These are phyloP conservation scores for Posidonia australis DNA, from an alignment of 106 monocot species.

Conservation along the genomic window DNA sequence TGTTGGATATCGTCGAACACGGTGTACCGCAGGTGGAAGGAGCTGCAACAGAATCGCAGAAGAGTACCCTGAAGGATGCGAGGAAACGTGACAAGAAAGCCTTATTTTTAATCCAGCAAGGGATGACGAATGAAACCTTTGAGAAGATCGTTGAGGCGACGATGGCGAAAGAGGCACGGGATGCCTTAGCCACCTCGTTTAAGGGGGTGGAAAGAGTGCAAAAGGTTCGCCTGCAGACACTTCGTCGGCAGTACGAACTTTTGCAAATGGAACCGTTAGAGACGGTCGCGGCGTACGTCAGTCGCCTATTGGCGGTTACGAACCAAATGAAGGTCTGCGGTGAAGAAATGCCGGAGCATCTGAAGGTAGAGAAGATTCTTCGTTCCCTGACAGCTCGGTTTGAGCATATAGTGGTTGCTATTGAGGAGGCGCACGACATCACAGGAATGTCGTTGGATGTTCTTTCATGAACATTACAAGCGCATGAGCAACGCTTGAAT, in stretches of 20 bases:
- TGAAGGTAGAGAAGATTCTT: conserved; percentile 6
- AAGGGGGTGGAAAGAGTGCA: background rate
- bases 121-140: background rate
- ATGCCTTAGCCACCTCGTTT: background rate
- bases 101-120: conserved; percentile 4
- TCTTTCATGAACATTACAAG: conserved; percentile 3
- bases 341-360: conserved; percentile 1
- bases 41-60: background rate
- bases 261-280: background rate
- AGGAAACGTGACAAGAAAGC: background rate
- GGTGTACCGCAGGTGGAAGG: background rate
- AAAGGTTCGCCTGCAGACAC: background rate
- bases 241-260: conserved; percentile 9
- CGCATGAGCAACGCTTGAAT: conserved; percentile 8
- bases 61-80: background rate
- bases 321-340: conserved; percentile 9
- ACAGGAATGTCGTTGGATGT: background rate
- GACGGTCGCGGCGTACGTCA: background rate
- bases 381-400: conserved; percentile 1
- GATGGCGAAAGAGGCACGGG: conserved; percentile 7
- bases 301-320: background rate
- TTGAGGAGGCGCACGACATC: conserved; percentile 11
- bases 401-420: conserved; percentile 6
- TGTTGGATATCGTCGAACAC: background rate
- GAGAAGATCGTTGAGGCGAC: background rate